These are phyloP conservation scores for Pichia paraexigua DNA, from an alignment of 805 yeast species.

Conservation along the genomic window DNA sequence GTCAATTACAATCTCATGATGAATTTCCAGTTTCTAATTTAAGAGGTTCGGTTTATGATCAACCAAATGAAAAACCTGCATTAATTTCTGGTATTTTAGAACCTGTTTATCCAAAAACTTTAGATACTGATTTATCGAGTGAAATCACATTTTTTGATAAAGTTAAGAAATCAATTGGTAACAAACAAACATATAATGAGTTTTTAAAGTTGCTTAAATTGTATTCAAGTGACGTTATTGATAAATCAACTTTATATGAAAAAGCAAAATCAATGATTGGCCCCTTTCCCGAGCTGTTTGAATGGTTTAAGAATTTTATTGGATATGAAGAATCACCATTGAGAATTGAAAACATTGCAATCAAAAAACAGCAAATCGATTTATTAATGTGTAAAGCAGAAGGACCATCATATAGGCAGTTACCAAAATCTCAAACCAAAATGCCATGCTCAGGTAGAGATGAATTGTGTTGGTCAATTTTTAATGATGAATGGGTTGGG, in stretches of 20 bases:
- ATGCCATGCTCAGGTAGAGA: slow-evolving; percentile 99
- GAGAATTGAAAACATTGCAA: slow-evolving; percentile 78
- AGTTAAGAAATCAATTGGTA: slow-evolving; percentile 80
- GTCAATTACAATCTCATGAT: slow-evolving; percentile 25
- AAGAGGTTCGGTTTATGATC: slow-evolving; percentile 27
- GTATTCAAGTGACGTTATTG: slow-evolving; percentile 86
- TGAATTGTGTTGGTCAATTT: slow-evolving; percentile 98
- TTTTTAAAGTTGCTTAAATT: slow-evolving; percentile 82
- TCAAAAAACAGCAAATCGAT: slow-evolving; percentile 87
- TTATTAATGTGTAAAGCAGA: slow-evolving; percentile 85
- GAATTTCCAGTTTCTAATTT: slow-evolving; percentile 44
- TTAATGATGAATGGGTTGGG: slow-evolving; percentile 98
- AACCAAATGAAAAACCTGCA: slow-evolving; percentile 45
- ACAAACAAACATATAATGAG: slow-evolving; percentile 86
- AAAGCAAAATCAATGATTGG: slow-evolving; percentile 84
- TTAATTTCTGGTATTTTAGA: slow-evolving; percentile 82
- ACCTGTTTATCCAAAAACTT: slow-evolving; percentile 55
- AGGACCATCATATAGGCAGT: slow-evolving; percentile 89
- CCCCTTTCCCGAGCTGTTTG: slow-evolving; percentile 64
- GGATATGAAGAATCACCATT: slow-evolving; percentile 82
- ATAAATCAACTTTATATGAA: slow-evolving; percentile 70
- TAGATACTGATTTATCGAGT: slow-evolving; percentile 60
- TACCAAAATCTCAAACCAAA: slow-evolving; percentile 88
- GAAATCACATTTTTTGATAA: slow-evolving; percentile 89
- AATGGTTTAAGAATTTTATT: slow-evolving; percentile 89